A percentile compares a stretch with the other conserved stretches of the same genome.
phyloP scores from a whole-genome alignment of 306 rosid genomes.

The Nissolia schottii region DNA sequence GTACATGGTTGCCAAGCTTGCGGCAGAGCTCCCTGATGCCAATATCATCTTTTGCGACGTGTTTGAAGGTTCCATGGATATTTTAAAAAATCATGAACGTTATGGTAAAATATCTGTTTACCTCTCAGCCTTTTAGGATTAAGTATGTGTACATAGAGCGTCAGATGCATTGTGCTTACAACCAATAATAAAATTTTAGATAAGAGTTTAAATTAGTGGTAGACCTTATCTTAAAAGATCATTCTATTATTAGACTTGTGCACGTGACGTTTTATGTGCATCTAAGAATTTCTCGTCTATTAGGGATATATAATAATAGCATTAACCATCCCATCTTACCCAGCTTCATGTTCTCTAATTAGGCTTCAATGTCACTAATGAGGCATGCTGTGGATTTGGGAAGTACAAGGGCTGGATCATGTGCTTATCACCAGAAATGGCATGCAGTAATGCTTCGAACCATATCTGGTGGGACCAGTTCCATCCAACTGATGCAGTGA shows the following conservation, averaged over 20 bases:
- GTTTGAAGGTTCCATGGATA: constrained; percentile 74
- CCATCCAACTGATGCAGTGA: constrained; percentile 88
- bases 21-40: constrained; percentile 47
- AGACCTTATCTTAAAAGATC: too few species aligned
- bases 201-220: too few species aligned
- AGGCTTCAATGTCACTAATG: constrained; percentile 68
- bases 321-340: constrained; percentile 15
- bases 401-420: constrained; percentile 76
- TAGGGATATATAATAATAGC: neutral
- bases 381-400: constrained; percentile 94
- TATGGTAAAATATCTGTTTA: constrained; percentile 46
- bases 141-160: too few species aligned
- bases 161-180: too few species aligned
- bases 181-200: too few species aligned
- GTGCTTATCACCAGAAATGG: constrained; percentile 79
- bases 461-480: constrained; percentile 97
- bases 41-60: constrained; percentile 70
- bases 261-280: too few species aligned
- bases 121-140: neutral
- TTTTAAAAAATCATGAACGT: constrained; percentile 53
- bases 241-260: too few species aligned
- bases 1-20: constrained; percentile 55
- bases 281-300: too few species aligned
- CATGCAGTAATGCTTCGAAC: constrained; percentile 67
- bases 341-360: constrained; percentile 20